Evolutionary conservation across 345 rosid species (phyloP).

Genomic region (Dovyalis caffra): DNA sequence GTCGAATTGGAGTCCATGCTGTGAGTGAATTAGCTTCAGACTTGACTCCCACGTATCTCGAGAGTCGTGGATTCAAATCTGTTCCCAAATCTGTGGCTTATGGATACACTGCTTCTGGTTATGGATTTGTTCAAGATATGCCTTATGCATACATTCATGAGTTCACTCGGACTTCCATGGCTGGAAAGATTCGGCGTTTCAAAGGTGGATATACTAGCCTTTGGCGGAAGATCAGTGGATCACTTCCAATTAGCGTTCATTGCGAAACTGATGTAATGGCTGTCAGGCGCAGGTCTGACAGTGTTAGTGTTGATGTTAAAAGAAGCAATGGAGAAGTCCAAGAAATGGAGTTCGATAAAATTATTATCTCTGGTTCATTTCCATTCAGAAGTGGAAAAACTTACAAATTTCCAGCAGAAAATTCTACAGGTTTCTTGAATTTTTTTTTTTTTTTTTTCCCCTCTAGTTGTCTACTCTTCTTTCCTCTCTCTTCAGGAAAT

Average conservation of each 20-base stretch:
- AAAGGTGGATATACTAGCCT: slow-evolving; percentile 58
- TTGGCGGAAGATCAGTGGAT: slow-evolving; percentile 49
- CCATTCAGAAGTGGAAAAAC: slow-evolving; percentile 46
- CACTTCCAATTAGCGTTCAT: slow-evolving; percentile 44
- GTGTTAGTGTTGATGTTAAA: slow-evolving; percentile 38
- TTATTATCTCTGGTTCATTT: slow-evolving; percentile 56
- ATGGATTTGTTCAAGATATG: slow-evolving; percentile 69
- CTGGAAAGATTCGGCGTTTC: slow-evolving; percentile 63
- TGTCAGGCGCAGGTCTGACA: slow-evolving; percentile 34
- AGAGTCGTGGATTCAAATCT: slow-evolving; percentile 40
- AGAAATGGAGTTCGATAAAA: slow-evolving; percentile 52
- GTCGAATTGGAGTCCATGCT: slow-evolving; percentile 54
- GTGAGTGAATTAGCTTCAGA: slow-evolving; percentile 64
- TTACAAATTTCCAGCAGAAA: slow-evolving; percentile 43
- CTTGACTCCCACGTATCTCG: slow-evolving; percentile 44
- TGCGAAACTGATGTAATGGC: slow-evolving; percentile 49
- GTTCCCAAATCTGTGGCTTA: slow-evolving; percentile 60
- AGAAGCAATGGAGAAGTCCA: slow-evolving; percentile 34
- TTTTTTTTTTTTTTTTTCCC: too few species aligned
- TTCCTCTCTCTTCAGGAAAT: background rate
- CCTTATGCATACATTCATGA: slow-evolving; percentile 67
- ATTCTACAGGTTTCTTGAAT: slow-evolving; percentile 37
- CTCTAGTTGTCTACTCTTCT: background rate
- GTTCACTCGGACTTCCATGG: slow-evolving; percentile 70
- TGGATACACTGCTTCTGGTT: slow-evolving; percentile 76